Conservation (phyloP, 1,284 basidiomycete species). For the Leccinum subatratum region DNA sequence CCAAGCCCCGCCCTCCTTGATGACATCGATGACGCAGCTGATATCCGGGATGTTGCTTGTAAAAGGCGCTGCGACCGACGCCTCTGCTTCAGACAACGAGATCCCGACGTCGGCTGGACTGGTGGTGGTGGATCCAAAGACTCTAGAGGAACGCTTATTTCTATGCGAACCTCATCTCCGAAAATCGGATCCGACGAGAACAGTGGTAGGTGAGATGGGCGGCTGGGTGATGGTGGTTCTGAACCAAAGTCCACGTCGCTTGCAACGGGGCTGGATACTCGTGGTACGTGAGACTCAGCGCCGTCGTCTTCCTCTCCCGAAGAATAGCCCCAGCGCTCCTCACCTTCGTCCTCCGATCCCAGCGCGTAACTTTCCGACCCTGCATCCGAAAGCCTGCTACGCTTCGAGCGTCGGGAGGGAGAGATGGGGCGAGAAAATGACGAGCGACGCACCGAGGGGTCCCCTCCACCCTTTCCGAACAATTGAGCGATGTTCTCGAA, state of each 20-base stretch:
- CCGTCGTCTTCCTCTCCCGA: conserved; percentile 63
- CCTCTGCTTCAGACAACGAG: conserved; percentile 96
- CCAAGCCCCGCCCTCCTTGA: conserved; percentile 95
- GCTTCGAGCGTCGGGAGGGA: too few relatives aligned
- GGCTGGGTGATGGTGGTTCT: conserved; percentile 54
- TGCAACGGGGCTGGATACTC: conserved; percentile 38
- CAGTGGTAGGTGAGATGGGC: conserved; percentile 55
- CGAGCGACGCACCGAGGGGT: too few relatives aligned
- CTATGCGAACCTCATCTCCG: conserved; percentile 73
- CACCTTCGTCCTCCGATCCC: conserved; percentile 49
- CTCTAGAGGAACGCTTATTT: conserved; percentile 64
- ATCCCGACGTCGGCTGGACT: conserved; percentile 98
- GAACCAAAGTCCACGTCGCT: conserved; percentile 68
- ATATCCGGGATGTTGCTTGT: conserved; percentile 94
- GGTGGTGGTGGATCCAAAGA: conserved; percentile 60
- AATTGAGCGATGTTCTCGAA: too few relatives aligned
- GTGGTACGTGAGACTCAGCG: conserved; percentile 29
- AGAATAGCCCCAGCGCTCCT: conserved; percentile 75
- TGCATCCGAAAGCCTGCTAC: too few relatives aligned
- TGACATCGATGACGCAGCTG: conserved; percentile 92
- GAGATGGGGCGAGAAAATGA: too few relatives aligned
- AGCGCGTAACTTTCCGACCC: too few relatives aligned
- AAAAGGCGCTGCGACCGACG: conserved; percentile 98
- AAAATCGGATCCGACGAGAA: conserved; percentile 73
- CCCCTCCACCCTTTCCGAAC: too few relatives aligned